Evolutionary conservation across 2,329 filamentous ascomycete genomes (phyloP).

Genomic region (Diplocarpon mali): DNA sequence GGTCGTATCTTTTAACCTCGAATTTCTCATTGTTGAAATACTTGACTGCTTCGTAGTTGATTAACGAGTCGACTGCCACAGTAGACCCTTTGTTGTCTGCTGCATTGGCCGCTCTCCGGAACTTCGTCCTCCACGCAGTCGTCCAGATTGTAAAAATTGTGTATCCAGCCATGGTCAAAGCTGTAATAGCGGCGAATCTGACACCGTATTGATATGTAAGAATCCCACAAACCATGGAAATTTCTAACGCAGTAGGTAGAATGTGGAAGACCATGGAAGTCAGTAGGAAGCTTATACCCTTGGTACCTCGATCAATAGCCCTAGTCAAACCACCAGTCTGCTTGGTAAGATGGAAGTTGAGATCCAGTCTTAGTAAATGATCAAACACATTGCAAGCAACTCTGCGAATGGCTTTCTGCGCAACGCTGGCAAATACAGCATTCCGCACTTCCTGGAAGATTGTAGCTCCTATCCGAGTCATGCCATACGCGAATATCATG

Average conservation of each 20-base stretch:
- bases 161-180: conserved; percentile 84
- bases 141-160: conserved; percentile 95
- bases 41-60: conserved; percentile 99
- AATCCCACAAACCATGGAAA: conserved; percentile 90
- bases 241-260: conserved; percentile 85
- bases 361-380: conserved; percentile 76
- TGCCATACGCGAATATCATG: conserved; percentile 88
- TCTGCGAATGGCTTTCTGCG: conserved; percentile 86
- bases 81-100: conserved; percentile 94
- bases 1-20: conserved; percentile 83
- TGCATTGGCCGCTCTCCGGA: conserved; percentile 86
- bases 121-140: conserved; percentile 94
- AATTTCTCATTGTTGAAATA: conserved; percentile 99
- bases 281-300: conserved; percentile 93
- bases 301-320: conserved; percentile 92
- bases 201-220: conserved; percentile 91
- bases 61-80: conserved; percentile 88
- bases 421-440: conserved; percentile 91
- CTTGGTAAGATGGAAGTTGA: conserved; percentile 87
- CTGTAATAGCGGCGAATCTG: conserved; percentile 85
- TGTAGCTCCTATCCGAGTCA: conserved; percentile 77
- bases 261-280: conserved; percentile 99
- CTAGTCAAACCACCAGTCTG: conserved; percentile 91
- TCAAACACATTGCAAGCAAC: conserved; percentile 90
- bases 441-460: conserved; percentile 91